Percentiles rank a stretch among this genome's conserved stretches.
phyloP scores from a whole-genome alignment of 768 basidiomycete species.

The Kondoa malvinella region DNA sequence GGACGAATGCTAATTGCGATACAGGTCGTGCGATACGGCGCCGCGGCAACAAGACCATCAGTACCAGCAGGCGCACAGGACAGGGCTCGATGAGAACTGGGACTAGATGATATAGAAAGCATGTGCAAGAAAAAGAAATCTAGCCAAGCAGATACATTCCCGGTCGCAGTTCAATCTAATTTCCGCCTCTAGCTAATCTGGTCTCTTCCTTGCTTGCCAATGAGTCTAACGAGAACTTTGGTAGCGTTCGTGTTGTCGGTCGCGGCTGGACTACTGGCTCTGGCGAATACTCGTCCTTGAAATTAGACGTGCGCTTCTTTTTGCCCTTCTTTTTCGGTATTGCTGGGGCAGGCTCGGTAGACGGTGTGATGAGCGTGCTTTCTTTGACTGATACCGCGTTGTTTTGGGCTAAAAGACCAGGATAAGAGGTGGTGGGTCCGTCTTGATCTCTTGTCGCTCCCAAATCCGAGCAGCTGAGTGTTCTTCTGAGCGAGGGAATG shows the following conservation, averaged over 20 bases:
- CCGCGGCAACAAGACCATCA: background rate
- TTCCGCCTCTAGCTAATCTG: background rate
- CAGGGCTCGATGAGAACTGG: background rate
- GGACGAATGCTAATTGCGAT: no score
- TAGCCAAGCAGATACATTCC: no score
- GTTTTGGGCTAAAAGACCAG: background rate
- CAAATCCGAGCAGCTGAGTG: background rate
- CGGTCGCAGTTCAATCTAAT: no score
- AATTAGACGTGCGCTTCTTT: background rate
- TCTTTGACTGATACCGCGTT: background rate
- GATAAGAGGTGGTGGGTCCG: background rate
- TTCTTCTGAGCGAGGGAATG: background rate
- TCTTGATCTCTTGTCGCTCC: background rate
- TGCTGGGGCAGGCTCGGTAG: background rate
- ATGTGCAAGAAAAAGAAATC: no score
- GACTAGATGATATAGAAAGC: background rate
- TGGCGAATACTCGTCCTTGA: background rate
- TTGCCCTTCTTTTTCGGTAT: background rate
- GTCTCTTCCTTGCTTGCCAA: background rate
- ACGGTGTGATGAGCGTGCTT: background rate
- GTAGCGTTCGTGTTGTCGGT: background rate
- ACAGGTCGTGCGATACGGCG: background rate
- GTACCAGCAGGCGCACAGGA: background rate
- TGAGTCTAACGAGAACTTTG: background rate
- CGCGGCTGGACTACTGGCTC: no score